phyloP scores from a whole-genome alignment of 2,329 filamentous ascomycete species.

The Xylaria sp. region DNA sequence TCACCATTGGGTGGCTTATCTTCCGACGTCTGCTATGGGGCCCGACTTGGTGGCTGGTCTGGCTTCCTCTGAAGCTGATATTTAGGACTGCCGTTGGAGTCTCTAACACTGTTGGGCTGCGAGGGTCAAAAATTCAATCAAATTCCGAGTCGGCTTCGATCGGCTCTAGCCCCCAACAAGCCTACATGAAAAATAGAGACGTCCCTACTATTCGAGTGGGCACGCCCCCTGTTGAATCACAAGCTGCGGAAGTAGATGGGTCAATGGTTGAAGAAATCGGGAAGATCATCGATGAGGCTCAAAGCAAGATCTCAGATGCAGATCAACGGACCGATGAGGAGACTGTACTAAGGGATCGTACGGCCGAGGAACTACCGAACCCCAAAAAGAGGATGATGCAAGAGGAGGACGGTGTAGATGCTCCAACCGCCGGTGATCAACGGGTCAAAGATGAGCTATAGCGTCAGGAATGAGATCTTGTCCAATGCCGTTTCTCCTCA shows the following conservation, averaged over 20 bases:
- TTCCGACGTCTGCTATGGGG: conserved; percentile 89
- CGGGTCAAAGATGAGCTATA: conserved; percentile 56
- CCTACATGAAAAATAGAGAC: conserved; percentile 52
- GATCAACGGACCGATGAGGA: conserved; percentile 44
- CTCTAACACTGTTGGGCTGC: conserved; percentile 62
- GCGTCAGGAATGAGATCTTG: conserved; percentile 39
- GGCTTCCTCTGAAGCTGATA: conserved; percentile 78
- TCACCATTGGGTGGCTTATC: conserved; percentile 84
- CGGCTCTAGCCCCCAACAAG: conserved; percentile 37
- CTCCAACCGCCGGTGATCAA: conserved; percentile 44
- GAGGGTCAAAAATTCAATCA: conserved; percentile 46
- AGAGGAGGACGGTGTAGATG: conserved; percentile 41
- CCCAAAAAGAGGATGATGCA: conserved; percentile 49
- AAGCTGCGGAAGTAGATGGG: conserved; percentile 45
- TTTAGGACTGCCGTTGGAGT: conserved; percentile 69
- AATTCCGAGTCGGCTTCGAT: conserved; percentile 42
- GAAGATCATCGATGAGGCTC: conserved; percentile 59
- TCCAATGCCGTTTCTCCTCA: conserved; percentile 29
- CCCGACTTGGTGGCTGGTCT: conserved; percentile 88
- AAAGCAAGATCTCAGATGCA: conserved; percentile 15
- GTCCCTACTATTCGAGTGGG: conserved; percentile 63
- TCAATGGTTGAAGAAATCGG: conserved; percentile 65
- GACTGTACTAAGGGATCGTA: conserved; percentile 51
- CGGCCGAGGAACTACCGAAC: conserved; percentile 42
- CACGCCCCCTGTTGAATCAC: conserved; percentile 23